Conservation (phyloP, 164 flowering plant species). For the Umbilicus rupestris region DNA sequence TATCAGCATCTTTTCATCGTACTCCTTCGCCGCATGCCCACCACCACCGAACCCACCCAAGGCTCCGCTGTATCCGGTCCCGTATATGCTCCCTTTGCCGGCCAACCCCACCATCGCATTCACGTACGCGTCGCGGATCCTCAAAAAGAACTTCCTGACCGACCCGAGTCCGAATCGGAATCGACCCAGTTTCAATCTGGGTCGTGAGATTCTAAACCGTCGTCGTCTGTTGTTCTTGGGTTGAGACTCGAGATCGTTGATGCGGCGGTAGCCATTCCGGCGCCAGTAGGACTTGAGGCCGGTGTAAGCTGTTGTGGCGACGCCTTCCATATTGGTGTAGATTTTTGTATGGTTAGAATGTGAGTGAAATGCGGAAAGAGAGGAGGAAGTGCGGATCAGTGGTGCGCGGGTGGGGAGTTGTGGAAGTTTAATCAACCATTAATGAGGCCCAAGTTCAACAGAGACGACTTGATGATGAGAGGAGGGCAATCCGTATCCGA, state of each 20-base stretch:
- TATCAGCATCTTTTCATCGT: not conserved
- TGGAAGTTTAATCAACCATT: not conserved
- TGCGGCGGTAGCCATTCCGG: slow-evolving; percentile 2
- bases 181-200: not conserved
- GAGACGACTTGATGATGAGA: not conserved
- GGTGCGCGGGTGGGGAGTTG: not conserved
- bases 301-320: not conserved
- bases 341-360: not conserved
- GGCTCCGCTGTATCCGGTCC: not conserved
- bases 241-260: not conserved
- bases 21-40: not conserved
- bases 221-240: not conserved
- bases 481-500: not conserved
- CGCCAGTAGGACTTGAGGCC: slow-evolving; percentile 2
- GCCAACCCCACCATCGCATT: not conserved
- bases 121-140: not conserved
- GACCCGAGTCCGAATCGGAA: not conserved
- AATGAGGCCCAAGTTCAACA: not conserved
- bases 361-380: not conserved
- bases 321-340: not conserved
- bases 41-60: not conserved
- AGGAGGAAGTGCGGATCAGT: not conserved
- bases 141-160: not conserved
- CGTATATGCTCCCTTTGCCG: not conserved
- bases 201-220: not conserved